Evolutionary conservation across 805 yeast species (phyloP), one percentile per base, ranked within the genome.

Genomic region (Ogataea haglerorum): DNA sequence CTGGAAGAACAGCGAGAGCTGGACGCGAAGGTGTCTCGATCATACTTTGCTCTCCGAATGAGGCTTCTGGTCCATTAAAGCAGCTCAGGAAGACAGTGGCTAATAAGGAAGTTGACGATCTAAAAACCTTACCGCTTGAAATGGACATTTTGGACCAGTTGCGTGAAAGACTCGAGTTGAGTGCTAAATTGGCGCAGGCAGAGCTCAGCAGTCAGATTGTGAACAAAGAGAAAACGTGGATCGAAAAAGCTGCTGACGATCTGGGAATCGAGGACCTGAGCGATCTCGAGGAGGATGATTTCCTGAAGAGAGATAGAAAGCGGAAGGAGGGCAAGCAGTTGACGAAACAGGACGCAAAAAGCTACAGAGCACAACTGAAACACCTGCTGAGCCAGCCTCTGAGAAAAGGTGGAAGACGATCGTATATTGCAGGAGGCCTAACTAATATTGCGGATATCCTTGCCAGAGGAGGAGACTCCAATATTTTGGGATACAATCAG

Each of bases 1-100:
- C 96, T 1, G 99, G 99, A 46, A 81, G 99, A 75, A 93, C 99
- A n/a, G 98, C 95, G 0, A 83, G 99, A 70, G 97, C 95, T 2
- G 93, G 91, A 1, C 72, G 68, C 34, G 91, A 86, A 58, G 99
- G 99, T 70, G 96, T 93, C n/a, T 84, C 96, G 2, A 82, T 93
- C 36, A 80, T 89, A 77, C 69, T 93, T 39, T 88, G 96, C 56
- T 85, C 95, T 4, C 96, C 97, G 12, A 89, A 85, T 45, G 99
- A 93, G 58, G 88, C 95, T 0, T 73, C 88, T 42, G 96, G 96
- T 0, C 90, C 98, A 0, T 69, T 90, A 47, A 73, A 78, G 55
- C 87, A 85, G 63, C 72, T 91, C 40, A 70, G 91, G 52, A 78
- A 71, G 42, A 72, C 82, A 37, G 64, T 63, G 38, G 34, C 54